Evolutionary conservation across 1,284 basidiomycete genomes (phyloP).

Genomic region (Schizophyllum amplum): DNA sequence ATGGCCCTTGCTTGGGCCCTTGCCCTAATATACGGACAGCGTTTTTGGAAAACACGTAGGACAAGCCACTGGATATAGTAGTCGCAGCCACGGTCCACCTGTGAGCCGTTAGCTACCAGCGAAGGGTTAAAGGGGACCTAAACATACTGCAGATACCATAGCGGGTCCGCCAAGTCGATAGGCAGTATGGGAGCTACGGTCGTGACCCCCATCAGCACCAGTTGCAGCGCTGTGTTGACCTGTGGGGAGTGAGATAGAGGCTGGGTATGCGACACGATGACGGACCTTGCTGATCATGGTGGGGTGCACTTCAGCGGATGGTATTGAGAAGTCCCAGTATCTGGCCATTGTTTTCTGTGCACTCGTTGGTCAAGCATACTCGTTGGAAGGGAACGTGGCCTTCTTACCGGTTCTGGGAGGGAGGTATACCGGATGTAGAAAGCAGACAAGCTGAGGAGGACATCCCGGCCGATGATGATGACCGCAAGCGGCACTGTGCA

Average conservation of each 20-base stretch:
- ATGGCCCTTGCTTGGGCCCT: not conserved
- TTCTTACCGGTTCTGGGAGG: conserved; percentile 74
- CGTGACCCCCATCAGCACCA: conserved; percentile 82
- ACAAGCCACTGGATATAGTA: conserved; percentile 88
- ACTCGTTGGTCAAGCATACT: conserved; percentile 4
- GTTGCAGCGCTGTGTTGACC: conserved; percentile 91
- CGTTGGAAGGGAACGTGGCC: conserved; percentile 1
- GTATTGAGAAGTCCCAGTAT: conserved; percentile 94
- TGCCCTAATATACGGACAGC: conserved; percentile 45
- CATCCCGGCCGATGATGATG: conserved; percentile 87
- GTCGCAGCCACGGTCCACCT: conserved; percentile 85
- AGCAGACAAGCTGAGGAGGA: conserved; percentile 81
- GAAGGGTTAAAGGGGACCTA: not conserved
- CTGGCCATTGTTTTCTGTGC: conserved; percentile 80
- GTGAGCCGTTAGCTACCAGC: conserved; percentile 2
- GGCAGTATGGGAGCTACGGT: conserved; percentile 80
- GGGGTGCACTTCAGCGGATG: conserved; percentile 89
- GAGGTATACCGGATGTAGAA: conserved; percentile 94
- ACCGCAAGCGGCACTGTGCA: conserved; percentile 71
- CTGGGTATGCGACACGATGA: not conserved
- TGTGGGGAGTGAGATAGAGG: conserved; percentile 22
- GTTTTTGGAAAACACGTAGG: conserved; percentile 74
- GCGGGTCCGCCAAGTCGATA: conserved; percentile 43
- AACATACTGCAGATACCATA: conserved; percentile 44
- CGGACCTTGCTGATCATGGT: conserved; percentile 84